phyloP scores from a whole-genome alignment of 768 basidiomycete genomes.

The Lentinula sp. region DNA sequence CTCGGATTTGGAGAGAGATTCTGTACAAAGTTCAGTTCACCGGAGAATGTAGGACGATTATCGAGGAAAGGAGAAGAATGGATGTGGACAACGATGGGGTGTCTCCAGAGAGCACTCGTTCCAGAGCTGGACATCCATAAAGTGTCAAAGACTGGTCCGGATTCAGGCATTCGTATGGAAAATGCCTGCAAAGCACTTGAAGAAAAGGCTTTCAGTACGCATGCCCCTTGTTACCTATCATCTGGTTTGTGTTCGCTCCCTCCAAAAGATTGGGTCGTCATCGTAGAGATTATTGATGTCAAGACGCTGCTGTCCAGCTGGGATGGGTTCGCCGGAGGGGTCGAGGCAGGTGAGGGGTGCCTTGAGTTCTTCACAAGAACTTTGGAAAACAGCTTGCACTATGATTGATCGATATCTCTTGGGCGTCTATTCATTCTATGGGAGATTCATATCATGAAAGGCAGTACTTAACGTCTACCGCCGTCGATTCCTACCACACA shows the following conservation, averaged over 20 bases:
- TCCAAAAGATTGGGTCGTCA: constrained; percentile 26
- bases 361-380: constrained; percentile 16
- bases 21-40: constrained; percentile 30
- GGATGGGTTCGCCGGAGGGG: constrained; percentile 21
- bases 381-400: background rate
- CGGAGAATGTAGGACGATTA: constrained; percentile 19
- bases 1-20: constrained; percentile 32
- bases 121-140: constrained; percentile 14
- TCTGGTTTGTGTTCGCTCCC: constrained; percentile 36
- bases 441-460: too few species aligned
- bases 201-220: constrained; percentile 32
- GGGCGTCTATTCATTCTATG: too few species aligned
- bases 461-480: background rate
- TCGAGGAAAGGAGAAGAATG: constrained; percentile 29
- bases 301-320: constrained; percentile 23
- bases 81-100: constrained; percentile 41
- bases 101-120: constrained; percentile 35
- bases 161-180: constrained; percentile 7
- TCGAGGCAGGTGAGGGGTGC: constrained; percentile 24
- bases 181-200: constrained; percentile 26
- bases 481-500: background rate
- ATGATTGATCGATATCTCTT: background rate
- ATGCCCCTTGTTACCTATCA: constrained; percentile 31
- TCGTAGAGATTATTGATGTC: constrained; percentile 28
- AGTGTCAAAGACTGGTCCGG: background rate